Base-by-base conservation (phyloP, 371 early-diverging fungal genomes). In the Actinomortierella wolfii region DNA sequence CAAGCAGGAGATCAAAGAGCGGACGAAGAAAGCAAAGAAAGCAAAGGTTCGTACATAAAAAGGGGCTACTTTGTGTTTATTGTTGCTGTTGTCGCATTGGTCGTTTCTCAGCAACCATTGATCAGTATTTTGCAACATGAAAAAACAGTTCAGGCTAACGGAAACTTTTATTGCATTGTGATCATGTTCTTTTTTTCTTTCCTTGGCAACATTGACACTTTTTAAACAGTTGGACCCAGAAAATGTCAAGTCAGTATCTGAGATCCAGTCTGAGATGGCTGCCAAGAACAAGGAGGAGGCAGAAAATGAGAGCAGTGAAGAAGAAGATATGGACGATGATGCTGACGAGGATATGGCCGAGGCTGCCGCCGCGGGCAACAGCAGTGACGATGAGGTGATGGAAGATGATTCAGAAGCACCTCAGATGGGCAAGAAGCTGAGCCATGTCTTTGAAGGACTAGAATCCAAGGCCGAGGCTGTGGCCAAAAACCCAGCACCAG, bases 21-120 rank as follows among this genome's bases (percentile, higher is more conserved):
- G 83, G 21, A 82, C 88, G 51, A 90, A 88, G 76, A 89, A 89
- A 62, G 92, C 92, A 20, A 89, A 89, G 77, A 89, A 88, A 73
- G 82, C 83, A 25, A 89, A 89, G 82, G 86, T 87, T 76, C 56
- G 44, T 39, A 14, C 58, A 5, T 20, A 13, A 20, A 44, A 39
- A 43, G 7, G 25, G 51, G n/a, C n/a, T n/a, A n/a, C n/a, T n/a
- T n/a, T n/a, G n/a, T n/a, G n/a, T n/a, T n/a, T n/a, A n/a, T n/a
- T n/a, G n/a, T n/a, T n/a, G n/a, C n/a, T n/a, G n/a, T n/a, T n/a
- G n/a, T n/a, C n/a, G n/a, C n/a, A n/a, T n/a, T n/a, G n/a, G n/a
- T n/a, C n/a, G n/a, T n/a, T n/a, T n/a, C n/a, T n/a, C n/a, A n/a
- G n/a, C n/a, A n/a, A n/a, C n/a, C n/a, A n/a, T n/a, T n/a, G n/a